Base-by-base conservation (phyloP, 2,329 filamentous ascomycete species). In the Pyricularia grisea region DNA sequence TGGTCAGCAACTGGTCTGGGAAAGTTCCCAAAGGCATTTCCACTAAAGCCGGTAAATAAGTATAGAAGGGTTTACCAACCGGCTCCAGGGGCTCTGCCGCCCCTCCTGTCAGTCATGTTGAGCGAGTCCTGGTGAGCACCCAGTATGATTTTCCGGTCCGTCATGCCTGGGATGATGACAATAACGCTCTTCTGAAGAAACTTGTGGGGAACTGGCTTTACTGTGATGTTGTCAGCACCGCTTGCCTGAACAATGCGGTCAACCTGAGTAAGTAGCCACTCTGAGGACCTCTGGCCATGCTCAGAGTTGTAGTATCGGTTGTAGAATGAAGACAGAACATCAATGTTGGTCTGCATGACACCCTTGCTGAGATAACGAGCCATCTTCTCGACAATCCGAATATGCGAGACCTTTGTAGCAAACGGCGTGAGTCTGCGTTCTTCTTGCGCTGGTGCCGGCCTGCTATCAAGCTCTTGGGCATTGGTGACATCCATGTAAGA, bases 401-500 rank as follows among this genome's bases (percentile, higher is more conserved):
- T 87, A 73, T 91, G 84, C 5, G 73, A 74, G n/a, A 72, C 72
- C 73, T 42, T 83, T 77, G 70, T 70, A 7, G 76, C 76, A 69
- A 78, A 78, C 63, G 80, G 78, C 72, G 72, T 17, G 60, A 63
- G 14, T 28, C 4, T 30, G 4, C 60, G 50, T 27, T 69, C 30
- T 73, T 72, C 23, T 78, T 72, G 23, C 74, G 75, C 61, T 78
- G 73, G 73, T 73, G 74, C 77, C 5, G 31, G n/a, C 69, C 77
- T 77, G 69, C 82, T 75, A 70, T 90, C 91, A 71, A 91, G 84
- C 66, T 90, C 85, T 67, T 83, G 82, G 69, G 89, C 87, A 61
- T 92, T 86, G 71, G 95, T 97, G 75, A 98, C 94, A 80, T 98
- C 94, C 85, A 98, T 96, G 84, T 98, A 98, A 75, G 90, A 91